Percentiles rank a stretch among this genome's conserved stretches.
Evolutionary conservation across 139 green algal genomes (phyloP).

Genomic region (Coelastrella sp.): DNA sequence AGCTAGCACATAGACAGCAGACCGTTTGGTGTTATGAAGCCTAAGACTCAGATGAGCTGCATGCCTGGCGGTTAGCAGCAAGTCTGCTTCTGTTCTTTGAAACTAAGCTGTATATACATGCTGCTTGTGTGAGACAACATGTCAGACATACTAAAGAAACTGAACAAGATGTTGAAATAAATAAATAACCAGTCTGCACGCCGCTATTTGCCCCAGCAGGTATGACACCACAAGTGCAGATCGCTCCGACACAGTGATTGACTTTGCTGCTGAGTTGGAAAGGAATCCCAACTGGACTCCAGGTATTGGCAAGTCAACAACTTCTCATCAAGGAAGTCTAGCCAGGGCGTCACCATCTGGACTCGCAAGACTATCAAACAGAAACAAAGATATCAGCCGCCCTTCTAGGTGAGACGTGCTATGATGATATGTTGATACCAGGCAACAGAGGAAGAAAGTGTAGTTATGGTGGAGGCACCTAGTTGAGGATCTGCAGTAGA

Average conservation of each 20-base stretch:
- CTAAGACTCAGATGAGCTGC: too few species aligned
- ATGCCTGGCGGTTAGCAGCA: too few species aligned
- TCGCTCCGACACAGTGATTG: constrained; percentile 20
- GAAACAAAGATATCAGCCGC: not conserved
- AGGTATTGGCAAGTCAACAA: not conserved
- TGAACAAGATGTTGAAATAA: too few species aligned
- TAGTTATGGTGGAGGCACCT: not conserved
- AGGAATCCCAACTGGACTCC: constrained; percentile 11
- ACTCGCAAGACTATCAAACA: not conserved
- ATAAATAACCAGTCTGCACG: too few species aligned
- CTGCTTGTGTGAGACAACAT: too few species aligned
- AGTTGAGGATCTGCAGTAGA: too few species aligned
- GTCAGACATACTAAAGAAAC: too few species aligned
- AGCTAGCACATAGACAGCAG: too few species aligned
- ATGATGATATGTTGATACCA: not conserved
- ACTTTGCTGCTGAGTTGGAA: constrained; percentile 28
- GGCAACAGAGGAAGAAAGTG: not conserved
- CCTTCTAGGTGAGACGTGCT: not conserved
- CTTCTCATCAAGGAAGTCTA: not conserved
- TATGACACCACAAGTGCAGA: not conserved
- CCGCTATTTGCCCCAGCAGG: not conserved
- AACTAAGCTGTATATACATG: too few species aligned
- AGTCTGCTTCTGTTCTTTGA: too few species aligned
- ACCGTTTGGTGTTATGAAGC: too few species aligned
- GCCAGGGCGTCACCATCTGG: not conserved